These are phyloP conservation scores for Aspergillus hiratsukae DNA, from an alignment of 2,329 filamentous ascomycete species.

Conservation along the genomic window DNA sequence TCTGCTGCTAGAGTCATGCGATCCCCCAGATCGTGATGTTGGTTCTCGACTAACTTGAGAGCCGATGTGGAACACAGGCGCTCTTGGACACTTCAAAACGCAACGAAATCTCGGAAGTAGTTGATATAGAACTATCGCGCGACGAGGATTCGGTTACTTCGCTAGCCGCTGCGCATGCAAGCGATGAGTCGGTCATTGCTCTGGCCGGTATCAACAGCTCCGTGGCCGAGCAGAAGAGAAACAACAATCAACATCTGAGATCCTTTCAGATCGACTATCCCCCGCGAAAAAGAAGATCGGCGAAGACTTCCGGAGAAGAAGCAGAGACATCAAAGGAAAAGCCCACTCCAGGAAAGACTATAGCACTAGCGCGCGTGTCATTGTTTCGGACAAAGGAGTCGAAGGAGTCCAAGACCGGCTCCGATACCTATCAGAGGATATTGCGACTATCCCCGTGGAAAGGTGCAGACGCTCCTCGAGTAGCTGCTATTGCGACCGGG, in stretches of 20 bases:
- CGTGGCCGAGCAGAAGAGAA: slow-evolving; percentile 64
- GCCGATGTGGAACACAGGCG: slow-evolving; percentile 45
- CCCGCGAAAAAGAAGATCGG: slow-evolving; percentile 36
- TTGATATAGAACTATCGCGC: slow-evolving; percentile 72
- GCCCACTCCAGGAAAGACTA: slow-evolving; percentile 30
- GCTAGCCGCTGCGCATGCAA: slow-evolving; percentile 64
- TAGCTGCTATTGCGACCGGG: slow-evolving; percentile 76
- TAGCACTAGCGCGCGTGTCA: slow-evolving; percentile 47
- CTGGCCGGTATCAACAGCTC: slow-evolving; percentile 84
- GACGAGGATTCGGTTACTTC: slow-evolving; percentile 89
- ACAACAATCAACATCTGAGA: slow-evolving; percentile 79
- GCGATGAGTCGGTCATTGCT: slow-evolving; percentile 48
- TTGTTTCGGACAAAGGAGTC: slow-evolving; percentile 44
- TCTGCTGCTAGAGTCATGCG: neutral
- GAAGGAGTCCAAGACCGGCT: slow-evolving; percentile 27
- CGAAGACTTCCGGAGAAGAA: slow-evolving; percentile 10
- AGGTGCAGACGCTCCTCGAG: slow-evolving; percentile 52
- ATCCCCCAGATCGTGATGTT: neutral
- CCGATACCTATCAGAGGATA: slow-evolving; percentile 57
- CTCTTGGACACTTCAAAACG: slow-evolving; percentile 67
- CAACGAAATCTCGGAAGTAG: slow-evolving; percentile 58
- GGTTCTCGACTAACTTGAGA: neutral
- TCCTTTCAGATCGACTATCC: slow-evolving; percentile 63
- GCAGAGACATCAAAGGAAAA: slow-evolving; percentile 24
- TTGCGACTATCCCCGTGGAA: slow-evolving; percentile 54